A percentile compares a stretch with the other conserved stretches of the same genome.
These are phyloP conservation scores for Arthrobotrys musiformis DNA, from an alignment of 2,329 filamentous ascomycete species.

Conservation along the genomic window DNA sequence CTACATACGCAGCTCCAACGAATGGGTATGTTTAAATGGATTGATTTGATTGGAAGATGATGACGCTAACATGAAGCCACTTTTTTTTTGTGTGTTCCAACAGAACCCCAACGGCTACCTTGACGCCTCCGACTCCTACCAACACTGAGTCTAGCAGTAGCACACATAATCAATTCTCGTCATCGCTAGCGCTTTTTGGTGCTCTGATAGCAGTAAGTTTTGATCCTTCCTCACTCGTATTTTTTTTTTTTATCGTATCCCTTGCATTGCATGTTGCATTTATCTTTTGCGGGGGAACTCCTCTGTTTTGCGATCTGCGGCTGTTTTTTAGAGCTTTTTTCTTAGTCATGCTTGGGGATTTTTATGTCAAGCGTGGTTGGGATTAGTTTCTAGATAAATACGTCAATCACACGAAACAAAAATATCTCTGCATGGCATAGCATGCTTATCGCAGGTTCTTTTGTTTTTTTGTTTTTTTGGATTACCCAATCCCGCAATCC, in stretches of 20 bases:
- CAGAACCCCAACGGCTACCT: constrained; percentile 49
- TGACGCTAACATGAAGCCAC: constrained; percentile 31
- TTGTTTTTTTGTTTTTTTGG: constrained; percentile 12
- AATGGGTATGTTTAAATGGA: constrained; percentile 45
- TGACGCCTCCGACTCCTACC: constrained; percentile 44
- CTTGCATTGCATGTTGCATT: neutral
- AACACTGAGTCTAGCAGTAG: constrained; percentile 44
- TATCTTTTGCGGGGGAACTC: neutral
- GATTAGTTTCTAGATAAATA: neutral
- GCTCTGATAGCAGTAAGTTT: constrained; percentile 55
- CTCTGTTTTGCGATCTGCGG: constrained; percentile 6
- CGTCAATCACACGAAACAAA: constrained; percentile 20
- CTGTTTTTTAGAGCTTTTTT: neutral
- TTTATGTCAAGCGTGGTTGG: neutral
- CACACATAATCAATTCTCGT: constrained; percentile 48
- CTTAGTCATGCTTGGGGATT: constrained; percentile 26
- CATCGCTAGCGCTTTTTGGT: constrained; percentile 51
- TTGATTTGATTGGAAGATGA: constrained; percentile 15
- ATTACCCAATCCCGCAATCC: constrained; percentile 36
- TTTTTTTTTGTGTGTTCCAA: constrained; percentile 2
- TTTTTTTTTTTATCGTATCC: neutral
- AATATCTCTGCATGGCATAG: constrained; percentile 15
- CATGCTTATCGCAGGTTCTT: constrained; percentile 28
- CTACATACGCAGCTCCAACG: constrained; percentile 23
- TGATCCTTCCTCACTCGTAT: neutral